Evolutionary conservation across 1,139 yeast genomes (phyloP).

Genomic region (Geotrichum bryndzae): DNA sequence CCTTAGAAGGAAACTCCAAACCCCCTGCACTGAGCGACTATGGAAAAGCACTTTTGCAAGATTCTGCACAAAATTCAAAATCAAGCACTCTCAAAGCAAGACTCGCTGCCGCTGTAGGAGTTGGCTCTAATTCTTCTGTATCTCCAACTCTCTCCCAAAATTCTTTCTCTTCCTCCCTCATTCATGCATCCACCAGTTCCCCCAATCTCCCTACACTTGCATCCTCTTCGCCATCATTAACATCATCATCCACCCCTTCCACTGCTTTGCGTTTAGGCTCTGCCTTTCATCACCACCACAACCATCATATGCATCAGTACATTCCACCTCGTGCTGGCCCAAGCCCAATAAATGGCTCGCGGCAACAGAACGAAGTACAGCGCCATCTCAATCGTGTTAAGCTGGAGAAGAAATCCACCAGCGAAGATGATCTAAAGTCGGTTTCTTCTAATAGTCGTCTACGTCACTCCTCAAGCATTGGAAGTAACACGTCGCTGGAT

Average conservation of each 20-base stretch:
- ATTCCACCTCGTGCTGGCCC: conserved; percentile 5
- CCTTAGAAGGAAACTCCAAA: conserved; percentile 46
- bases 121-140: neutral
- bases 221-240: neutral
- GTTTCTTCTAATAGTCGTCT: neutral
- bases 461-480: conserved; percentile 16
- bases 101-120: conserved; percentile 2
- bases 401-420: conserved; percentile 12
- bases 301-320: conserved; percentile 7
- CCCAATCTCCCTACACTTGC: neutral
- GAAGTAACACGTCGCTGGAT: conserved; percentile 10
- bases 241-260: conserved; percentile 2
- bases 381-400: conserved; percentile 17
- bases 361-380: conserved; percentile 18
- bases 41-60: conserved; percentile 40
- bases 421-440: conserved; percentile 11
- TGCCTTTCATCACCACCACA: conserved; percentile 6
- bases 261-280: conserved; percentile 10
- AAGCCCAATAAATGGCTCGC: conserved; percentile 17
- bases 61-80: conserved; percentile 16
- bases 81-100: conserved; percentile 2
- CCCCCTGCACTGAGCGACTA: conserved; percentile 66
- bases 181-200: conserved; percentile 4
- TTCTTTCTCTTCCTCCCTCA: conserved; percentile 3
- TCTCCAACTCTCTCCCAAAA: neutral